phyloP scores from a whole-genome alignment of 2,329 filamentous ascomycete genomes.

The Calonectria leucothoes region DNA sequence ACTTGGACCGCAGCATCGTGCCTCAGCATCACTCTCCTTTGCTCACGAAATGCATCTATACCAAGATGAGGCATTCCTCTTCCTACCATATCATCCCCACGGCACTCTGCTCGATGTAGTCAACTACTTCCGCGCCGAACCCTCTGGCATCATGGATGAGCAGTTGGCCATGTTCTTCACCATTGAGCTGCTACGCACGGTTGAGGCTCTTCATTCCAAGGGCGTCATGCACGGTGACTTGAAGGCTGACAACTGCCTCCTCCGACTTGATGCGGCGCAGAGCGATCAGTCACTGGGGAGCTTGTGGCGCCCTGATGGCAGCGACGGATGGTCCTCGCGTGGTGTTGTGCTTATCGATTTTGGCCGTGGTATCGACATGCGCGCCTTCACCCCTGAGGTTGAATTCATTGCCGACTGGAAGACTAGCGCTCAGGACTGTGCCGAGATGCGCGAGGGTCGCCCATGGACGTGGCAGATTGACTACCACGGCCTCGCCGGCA shows the following conservation, averaged over 20 bases:
- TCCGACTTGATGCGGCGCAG: conserved; percentile 75
- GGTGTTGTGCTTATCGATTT: conserved; percentile 94
- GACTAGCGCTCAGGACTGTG: conserved; percentile 86
- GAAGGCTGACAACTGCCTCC: conserved; percentile 94
- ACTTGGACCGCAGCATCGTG: conserved; percentile 77
- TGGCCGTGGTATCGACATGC: conserved; percentile 94
- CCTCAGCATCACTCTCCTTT: conserved; percentile 80
- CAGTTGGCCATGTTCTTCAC: conserved; percentile 94
- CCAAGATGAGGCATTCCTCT: conserved; percentile 87
- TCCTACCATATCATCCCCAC: conserved; percentile 89
- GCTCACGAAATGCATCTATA: conserved; percentile 95
- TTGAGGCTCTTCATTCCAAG: conserved; percentile 86
- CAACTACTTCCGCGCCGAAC: conserved; percentile 82
- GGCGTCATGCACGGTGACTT: conserved; percentile 91
- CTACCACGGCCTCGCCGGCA: conserved; percentile 91
- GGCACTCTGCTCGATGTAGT: conserved; percentile 95
- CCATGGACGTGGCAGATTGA: conserved; percentile 99
- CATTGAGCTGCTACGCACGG: conserved; percentile 88
- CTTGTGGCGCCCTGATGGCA: conserved; percentile 79
- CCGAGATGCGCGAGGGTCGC: conserved; percentile 92
- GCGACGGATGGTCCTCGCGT: conserved; percentile 81
- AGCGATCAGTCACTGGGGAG: conserved; percentile 62
- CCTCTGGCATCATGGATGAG: conserved; percentile 86
- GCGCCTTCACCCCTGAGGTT: conserved; percentile 79
- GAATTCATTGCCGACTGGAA: conserved; percentile 96